Percentiles rank a stretch among this genome's conserved stretches.
Conservation (phyloP, 257 asterid species). For the Solanum arcanum region DNA sequence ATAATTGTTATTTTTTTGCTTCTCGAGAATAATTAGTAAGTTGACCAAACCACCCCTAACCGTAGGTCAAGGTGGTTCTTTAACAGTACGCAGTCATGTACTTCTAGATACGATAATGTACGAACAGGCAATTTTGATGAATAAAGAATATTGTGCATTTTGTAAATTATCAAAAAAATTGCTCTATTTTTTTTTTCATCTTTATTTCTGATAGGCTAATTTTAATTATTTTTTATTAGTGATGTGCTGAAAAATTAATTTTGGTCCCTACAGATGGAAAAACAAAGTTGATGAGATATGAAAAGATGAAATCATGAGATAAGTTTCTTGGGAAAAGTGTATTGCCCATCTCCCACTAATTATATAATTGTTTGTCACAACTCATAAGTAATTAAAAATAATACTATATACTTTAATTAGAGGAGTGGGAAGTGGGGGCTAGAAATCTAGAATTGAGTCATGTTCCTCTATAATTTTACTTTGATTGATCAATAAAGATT, state of each 20-base stretch:
- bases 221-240: not conserved
- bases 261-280: constrained; percentile 31
- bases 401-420: too few relatives aligned
- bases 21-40: not conserved
- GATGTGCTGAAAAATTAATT: constrained; percentile 16
- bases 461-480: not conserved
- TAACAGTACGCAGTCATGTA: not conserved
- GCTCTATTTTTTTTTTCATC: not conserved
- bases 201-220: not conserved
- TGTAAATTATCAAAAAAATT: not conserved
- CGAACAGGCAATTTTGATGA: constrained; percentile 45
- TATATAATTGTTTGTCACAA: constrained; percentile 14
- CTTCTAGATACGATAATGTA: constrained; percentile 47
- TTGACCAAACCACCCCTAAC: not conserved
- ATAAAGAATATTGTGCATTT: not conserved
- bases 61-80: not conserved
- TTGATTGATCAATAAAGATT: not conserved
- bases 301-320: constrained; percentile 35
- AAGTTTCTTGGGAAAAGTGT: constrained; percentile 66
- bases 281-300: constrained; percentile 45
- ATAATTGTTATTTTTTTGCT: too few relatives aligned
- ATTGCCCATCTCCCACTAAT: constrained; percentile 29
- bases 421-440: constrained; percentile 4
- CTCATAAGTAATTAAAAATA: not conserved
- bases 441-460: not conserved